A percentile compares a stretch with the other conserved stretches of the same genome.
Evolutionary conservation across 805 yeast genomes (phyloP).

Genomic region (Cyberlindnera mississippiensis): DNA sequence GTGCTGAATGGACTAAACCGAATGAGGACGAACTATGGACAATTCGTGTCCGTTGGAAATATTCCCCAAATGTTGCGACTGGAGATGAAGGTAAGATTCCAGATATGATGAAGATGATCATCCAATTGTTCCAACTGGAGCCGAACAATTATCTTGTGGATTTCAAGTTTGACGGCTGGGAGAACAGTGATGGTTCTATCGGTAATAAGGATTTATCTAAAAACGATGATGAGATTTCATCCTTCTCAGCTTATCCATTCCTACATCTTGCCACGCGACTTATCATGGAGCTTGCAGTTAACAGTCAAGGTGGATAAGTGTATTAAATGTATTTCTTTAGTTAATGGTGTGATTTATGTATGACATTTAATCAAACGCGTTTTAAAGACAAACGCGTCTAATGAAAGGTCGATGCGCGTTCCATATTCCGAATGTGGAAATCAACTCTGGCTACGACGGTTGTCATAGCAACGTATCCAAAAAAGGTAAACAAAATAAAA

Average conservation of each 20-base stretch:
- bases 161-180: conserved; percentile 97
- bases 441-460: not conserved
- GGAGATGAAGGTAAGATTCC: conserved; percentile 37
- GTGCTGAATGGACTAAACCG: conserved; percentile 97
- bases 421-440: not conserved
- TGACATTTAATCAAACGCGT: no score
- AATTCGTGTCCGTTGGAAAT: conserved; percentile 90
- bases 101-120: conserved; percentile 93
- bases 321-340: no score
- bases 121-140: conserved; percentile 91
- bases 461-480: conserved; percentile 1
- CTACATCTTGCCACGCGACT: conserved; percentile 86
- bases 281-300: conserved; percentile 96
- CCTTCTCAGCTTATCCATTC: conserved; percentile 95
- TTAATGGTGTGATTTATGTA: no score
- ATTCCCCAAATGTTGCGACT: conserved; percentile 40
- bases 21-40: conserved; percentile 96
- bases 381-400: no score
- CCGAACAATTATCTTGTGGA: conserved; percentile 95
- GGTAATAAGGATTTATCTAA: conserved; percentile 27
- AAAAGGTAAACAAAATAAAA: conserved; percentile 7
- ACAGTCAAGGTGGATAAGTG: conserved; percentile 59
- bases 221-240: conserved; percentile 70
- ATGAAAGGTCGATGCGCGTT: not conserved
- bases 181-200: conserved; percentile 40